Conservation (phyloP, 306 rosid species). For the Pyrus communis region DNA sequence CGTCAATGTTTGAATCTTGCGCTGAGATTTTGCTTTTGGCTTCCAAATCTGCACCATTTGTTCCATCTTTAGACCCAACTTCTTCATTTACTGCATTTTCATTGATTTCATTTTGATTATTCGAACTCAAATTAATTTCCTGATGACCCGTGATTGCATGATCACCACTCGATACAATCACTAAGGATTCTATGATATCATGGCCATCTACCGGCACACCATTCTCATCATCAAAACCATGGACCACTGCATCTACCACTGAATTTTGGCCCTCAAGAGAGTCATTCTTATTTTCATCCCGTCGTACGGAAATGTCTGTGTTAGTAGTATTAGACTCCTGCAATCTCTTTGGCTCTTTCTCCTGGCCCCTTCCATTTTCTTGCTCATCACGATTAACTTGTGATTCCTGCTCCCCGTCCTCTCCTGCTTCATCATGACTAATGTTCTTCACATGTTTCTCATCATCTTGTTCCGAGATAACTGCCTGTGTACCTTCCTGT, state of each 20-base stretch:
- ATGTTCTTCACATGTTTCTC: not conserved
- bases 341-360: not conserved
- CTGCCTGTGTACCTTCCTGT: not conserved
- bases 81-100: not conserved
- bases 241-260: not conserved
- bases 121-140: not conserved
- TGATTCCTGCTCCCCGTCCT: not conserved
- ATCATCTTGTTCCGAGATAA: not conserved
- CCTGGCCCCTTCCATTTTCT: not conserved
- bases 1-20: not conserved
- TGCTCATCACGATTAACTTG: not conserved
- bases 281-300: not conserved
- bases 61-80: not conserved
- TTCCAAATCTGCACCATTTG: not conserved
- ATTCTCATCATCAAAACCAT: conserved; percentile 13
- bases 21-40: not conserved
- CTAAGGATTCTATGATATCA: not conserved
- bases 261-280: not conserved
- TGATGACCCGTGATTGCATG: not conserved
- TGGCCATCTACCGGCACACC: not conserved
- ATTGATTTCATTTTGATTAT: not conserved
- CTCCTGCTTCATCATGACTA: not conserved
- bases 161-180: not conserved
- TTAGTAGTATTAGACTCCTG: not conserved
- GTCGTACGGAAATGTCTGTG: not conserved